Evolutionary conservation across 2,329 filamentous ascomycete species (phyloP).

Genomic region (Ceratocystis cubensis): DNA sequence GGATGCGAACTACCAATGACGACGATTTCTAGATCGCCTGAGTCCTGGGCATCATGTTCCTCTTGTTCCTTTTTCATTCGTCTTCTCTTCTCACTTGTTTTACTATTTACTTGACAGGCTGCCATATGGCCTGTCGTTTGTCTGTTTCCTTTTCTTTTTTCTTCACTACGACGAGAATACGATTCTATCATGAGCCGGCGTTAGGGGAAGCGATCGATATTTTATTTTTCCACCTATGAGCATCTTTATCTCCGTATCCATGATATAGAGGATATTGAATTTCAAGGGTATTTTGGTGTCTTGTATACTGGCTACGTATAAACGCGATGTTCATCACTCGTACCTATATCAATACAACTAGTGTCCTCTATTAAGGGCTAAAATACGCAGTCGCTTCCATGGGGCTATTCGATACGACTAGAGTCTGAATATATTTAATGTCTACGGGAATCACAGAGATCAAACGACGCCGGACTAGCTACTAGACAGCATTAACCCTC

Average conservation of each 20-base stretch:
- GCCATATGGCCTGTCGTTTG: neutral
- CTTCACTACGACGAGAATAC: neutral
- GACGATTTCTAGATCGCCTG: constrained; percentile 27
- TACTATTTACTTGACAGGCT: neutral
- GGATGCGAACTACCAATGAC: constrained; percentile 67
- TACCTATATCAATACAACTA: neutral
- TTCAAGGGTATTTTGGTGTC: neutral
- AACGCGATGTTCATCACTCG: neutral
- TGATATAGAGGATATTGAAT: neutral
- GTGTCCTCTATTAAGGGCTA: neutral
- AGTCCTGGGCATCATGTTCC: neutral
- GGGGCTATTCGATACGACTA: too few species aligned
- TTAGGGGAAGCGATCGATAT: neutral
- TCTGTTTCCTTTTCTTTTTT: neutral
- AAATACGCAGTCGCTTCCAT: neutral
- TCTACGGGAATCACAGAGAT: too few species aligned
- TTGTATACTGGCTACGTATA: neutral
- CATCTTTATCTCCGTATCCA: neutral
- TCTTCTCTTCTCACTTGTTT: constrained; percentile 7
- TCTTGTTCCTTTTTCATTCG: constrained; percentile 11
- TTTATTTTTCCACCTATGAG: neutral
- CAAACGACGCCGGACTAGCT: too few species aligned
- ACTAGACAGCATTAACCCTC: too few species aligned
- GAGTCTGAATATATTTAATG: too few species aligned
- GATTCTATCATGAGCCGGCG: constrained; percentile 4